These are phyloP conservation scores for Lipomyces chichibuensis DNA, from an alignment of 805 yeast species.

Conservation along the genomic window DNA sequence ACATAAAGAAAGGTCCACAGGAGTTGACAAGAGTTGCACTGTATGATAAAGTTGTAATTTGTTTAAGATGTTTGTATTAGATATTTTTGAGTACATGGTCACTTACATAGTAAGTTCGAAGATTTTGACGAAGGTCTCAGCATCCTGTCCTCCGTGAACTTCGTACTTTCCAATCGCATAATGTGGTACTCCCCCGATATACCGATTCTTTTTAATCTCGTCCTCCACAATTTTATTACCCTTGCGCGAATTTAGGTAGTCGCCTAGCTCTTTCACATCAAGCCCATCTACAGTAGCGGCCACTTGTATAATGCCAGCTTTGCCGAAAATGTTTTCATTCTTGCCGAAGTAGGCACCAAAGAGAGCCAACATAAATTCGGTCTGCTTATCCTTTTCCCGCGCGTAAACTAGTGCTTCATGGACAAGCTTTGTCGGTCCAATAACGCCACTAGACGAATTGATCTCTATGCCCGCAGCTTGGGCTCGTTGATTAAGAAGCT, in stretches of 20 bases:
- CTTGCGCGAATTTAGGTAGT: conserved; percentile 13
- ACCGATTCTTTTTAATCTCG: conserved; percentile 16
- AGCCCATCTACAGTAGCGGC: conserved; percentile 23
- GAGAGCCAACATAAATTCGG: conserved; percentile 26
- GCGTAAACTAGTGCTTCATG: conserved; percentile 28
- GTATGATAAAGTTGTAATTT: not conserved
- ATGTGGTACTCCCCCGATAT: conserved; percentile 33
- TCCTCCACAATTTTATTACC: conserved; percentile 19
- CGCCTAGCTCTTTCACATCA: conserved; percentile 22
- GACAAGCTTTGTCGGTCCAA: conserved; percentile 25
- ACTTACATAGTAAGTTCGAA: conserved; percentile 6
- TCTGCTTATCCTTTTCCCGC: conserved; percentile 23
- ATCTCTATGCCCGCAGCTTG: conserved; percentile 19
- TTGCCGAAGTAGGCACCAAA: conserved; percentile 26
- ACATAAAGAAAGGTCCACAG: not conserved
- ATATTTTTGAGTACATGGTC: not conserved
- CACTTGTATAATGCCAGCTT: conserved; percentile 12
- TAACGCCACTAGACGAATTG: conserved; percentile 11
- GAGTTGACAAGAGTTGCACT: not conserved
- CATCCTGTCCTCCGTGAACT: conserved; percentile 29
- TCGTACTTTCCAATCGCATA: conserved; percentile 20
- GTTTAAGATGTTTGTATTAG: not conserved
- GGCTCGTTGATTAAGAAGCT: conserved; percentile 17
- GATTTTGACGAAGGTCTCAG: conserved; percentile 19
- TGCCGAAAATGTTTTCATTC: conserved; percentile 21